Conservation (phyloP, 2,329 filamentous ascomycete species). For the Aspergillus spinulosporus region DNA sequence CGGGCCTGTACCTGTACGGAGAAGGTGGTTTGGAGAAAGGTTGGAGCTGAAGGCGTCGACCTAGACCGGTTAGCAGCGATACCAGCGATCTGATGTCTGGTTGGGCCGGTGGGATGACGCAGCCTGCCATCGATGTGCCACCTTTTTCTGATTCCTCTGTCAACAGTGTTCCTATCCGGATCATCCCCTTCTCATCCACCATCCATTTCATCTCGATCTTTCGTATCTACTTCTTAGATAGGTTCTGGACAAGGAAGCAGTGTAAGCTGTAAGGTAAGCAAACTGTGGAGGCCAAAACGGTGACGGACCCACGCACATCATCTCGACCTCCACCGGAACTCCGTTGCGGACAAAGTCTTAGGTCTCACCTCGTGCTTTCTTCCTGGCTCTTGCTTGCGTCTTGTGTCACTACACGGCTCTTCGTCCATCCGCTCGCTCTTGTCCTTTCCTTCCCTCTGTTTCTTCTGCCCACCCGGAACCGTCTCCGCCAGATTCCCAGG, state of each 20-base stretch:
- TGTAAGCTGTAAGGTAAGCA: conserved; percentile 7
- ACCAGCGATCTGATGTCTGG: not conserved
- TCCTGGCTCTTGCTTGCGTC: conserved; percentile 12
- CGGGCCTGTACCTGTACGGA: not conserved
- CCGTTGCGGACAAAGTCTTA: not conserved
- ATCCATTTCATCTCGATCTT: not conserved
- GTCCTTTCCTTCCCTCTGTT: conserved; percentile 4
- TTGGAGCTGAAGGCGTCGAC: not conserved
- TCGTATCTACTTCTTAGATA: not conserved
- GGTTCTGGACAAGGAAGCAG: not conserved
- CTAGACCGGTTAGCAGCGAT: not conserved
- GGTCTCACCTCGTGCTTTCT: conserved; percentile 20
- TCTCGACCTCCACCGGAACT: not conserved
- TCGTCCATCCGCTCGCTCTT: conserved; percentile 10
- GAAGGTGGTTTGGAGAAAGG: not conserved
- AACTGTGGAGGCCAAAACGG: not conserved
- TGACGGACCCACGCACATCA: conserved; percentile 13
- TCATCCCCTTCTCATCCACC: not conserved
- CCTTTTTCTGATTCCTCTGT: not conserved
- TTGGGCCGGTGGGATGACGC: conserved; percentile 6
- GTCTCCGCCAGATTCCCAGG: not conserved
- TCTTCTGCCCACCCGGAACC: conserved; percentile 3
- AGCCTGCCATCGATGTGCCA: not conserved
- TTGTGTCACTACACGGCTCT: conserved; percentile 12
- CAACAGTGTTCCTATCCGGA: not conserved